phyloP scores from a whole-genome alignment of 2,329 filamentous ascomycete genomes.

The Periconia digitata region DNA sequence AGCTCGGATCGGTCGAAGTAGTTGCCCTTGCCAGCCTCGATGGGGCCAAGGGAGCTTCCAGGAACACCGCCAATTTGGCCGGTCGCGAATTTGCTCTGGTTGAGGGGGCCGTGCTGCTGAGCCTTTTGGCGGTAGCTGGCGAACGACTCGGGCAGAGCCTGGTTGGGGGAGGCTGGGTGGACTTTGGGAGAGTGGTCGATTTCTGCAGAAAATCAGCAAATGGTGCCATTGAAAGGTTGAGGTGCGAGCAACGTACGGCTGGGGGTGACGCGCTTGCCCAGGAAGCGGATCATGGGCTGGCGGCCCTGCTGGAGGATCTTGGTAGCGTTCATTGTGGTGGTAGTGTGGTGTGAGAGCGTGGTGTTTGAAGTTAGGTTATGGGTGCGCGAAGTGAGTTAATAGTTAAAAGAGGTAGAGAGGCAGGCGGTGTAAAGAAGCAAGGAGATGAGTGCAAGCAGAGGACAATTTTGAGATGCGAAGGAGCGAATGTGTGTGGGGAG shows the following conservation, averaged over 20 bases:
- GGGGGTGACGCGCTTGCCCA: conserved; percentile 52
- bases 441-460: conserved; percentile 2
- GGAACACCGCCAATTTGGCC: conserved; percentile 60
- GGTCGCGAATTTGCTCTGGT: conserved; percentile 36
- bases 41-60: conserved; percentile 71
- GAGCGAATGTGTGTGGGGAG: not conserved
- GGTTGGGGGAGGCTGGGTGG: conserved; percentile 71
- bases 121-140: conserved; percentile 76
- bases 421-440: not conserved
- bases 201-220: conserved; percentile 51
- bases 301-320: conserved; percentile 49
- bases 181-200: conserved; percentile 73
- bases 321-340: conserved; percentile 48
- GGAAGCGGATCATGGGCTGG: conserved; percentile 55
- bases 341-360: conserved; percentile 14
- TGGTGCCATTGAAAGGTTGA: not conserved
- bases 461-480: conserved; percentile 1
- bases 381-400: not conserved
- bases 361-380: conserved; percentile 4
- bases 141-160: conserved; percentile 69
- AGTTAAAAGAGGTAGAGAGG: not conserved
- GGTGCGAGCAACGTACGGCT: conserved; percentile 39
- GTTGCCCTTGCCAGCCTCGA: conserved; percentile 70
- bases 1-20: conserved; percentile 90
- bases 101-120: conserved; percentile 74